These are phyloP conservation scores for Pichia heedii DNA, from an alignment of 805 yeast genomes.

Conservation along the genomic window DNA sequence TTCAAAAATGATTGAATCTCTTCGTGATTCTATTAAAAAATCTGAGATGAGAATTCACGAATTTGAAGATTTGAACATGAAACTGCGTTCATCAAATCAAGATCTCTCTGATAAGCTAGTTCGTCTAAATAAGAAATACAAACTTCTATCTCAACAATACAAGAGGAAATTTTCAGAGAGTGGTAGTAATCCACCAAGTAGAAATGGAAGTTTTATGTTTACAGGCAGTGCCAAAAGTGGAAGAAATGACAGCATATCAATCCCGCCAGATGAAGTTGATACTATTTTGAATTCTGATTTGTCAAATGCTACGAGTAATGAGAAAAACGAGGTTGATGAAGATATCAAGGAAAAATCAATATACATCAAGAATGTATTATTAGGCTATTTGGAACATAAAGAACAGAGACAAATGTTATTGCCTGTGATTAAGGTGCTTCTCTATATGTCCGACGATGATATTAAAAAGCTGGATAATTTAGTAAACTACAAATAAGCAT, in stretches of 20 bases:
- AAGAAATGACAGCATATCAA: neutral
- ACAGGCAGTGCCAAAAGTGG: conserved; percentile 10
- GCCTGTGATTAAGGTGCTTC: conserved; percentile 74
- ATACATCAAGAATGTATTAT: conserved; percentile 79
- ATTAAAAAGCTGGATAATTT: conserved; percentile 48
- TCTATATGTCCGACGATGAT: conserved; percentile 62
- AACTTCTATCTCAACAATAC: conserved; percentile 50
- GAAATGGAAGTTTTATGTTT: conserved; percentile 3
- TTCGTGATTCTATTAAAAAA: conserved; percentile 45
- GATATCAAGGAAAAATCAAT: conserved; percentile 46
- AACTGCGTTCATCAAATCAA: conserved; percentile 53
- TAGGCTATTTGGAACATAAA: conserved; percentile 84
- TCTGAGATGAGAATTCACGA: conserved; percentile 47
- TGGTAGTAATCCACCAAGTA: conserved; percentile 16
- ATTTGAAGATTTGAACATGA: conserved; percentile 41
- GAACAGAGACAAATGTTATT: conserved; percentile 83
- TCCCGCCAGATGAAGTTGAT: neutral
- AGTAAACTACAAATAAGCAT: neutral
- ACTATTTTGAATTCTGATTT: conserved; percentile 2
- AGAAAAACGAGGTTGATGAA: conserved; percentile 14
- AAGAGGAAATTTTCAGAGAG: conserved; percentile 23
- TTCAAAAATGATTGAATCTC: conserved; percentile 26
- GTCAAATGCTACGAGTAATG: conserved; percentile 7
- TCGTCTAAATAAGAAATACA: conserved; percentile 62
- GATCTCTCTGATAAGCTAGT: conserved; percentile 62